A percentile compares a stretch with the other conserved stretches of the same genome.
Evolutionary conservation across 2,329 filamentous ascomycete genomes (phyloP).

Genomic region (Sclerotinia nivalis): DNA sequence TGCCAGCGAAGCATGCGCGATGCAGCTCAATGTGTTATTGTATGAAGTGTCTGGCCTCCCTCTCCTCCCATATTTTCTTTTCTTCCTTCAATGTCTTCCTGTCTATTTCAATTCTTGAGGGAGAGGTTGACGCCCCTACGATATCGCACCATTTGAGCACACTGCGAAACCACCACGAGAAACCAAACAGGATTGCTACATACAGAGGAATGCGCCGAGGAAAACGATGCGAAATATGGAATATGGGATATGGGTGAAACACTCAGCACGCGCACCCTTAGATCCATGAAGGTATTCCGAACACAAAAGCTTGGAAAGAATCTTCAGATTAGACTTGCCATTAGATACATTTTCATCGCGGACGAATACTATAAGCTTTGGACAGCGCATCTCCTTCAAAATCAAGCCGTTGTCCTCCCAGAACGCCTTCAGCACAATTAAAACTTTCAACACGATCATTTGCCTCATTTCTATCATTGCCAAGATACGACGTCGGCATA

Average conservation of each 20-base stretch:
- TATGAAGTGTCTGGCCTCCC: conserved; percentile 1
- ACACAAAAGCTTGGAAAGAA: not conserved
- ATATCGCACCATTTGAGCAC: not conserved
- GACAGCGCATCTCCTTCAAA: not conserved
- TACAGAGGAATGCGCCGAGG: not conserved
- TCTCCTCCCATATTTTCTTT: not conserved
- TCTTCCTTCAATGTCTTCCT: not conserved
- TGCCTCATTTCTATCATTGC: not conserved
- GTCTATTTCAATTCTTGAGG: not conserved
- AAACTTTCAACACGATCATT: not conserved
- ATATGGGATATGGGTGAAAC: not conserved
- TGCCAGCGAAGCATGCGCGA: conserved; percentile 22
- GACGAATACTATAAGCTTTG: not conserved
- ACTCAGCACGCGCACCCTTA: not conserved
- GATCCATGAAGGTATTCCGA: not conserved
- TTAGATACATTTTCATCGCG: not conserved
- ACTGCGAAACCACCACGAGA: not conserved
- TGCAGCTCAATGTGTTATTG: not conserved
- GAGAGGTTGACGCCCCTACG: not conserved
- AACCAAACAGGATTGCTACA: not conserved
- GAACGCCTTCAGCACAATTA: not conserved
- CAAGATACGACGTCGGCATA: not conserved
- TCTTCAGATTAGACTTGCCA: not conserved
- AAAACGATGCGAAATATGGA: not conserved
- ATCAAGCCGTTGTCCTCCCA: not conserved